phyloP scores from a whole-genome alignment of 257 asterid species.

The Penstemon davidsonii region DNA sequence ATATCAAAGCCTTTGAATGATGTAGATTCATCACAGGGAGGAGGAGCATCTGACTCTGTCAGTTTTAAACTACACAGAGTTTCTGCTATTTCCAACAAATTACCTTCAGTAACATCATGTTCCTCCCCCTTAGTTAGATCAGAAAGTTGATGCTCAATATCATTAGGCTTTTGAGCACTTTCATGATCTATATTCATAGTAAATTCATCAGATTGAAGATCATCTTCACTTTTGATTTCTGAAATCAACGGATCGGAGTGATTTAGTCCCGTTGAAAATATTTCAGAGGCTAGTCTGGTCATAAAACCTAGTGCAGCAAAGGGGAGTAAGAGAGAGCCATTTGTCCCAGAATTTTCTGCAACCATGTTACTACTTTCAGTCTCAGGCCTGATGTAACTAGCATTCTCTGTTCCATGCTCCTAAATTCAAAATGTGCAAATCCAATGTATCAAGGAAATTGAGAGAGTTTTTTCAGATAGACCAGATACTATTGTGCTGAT shows the following conservation, averaged over 20 bases:
- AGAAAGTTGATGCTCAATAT: constrained; percentile 36
- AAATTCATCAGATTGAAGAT: constrained; percentile 46
- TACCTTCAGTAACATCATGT: constrained; percentile 40
- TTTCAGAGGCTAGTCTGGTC: constrained; percentile 86
- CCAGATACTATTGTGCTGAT: not conserved
- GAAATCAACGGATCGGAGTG: constrained; percentile 39
- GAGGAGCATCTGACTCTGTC: constrained; percentile 37
- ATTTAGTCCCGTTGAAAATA: constrained; percentile 77
- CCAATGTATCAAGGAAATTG: constrained; percentile 22
- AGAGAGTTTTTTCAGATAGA: constrained; percentile 30
- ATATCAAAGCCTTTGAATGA: constrained; percentile 88
- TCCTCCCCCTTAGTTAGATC: constrained; percentile 43
- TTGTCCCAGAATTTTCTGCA: constrained; percentile 64
- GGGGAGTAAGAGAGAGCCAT: constrained; percentile 79
- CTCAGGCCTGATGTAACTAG: constrained; percentile 48
- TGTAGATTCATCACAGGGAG: constrained; percentile 32
- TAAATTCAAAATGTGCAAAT: constrained; percentile 32
- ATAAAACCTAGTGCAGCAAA: constrained; percentile 90
- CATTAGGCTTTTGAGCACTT: constrained; percentile 49
- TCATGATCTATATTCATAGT: constrained; percentile 39
- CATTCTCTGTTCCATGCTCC: constrained; percentile 51
- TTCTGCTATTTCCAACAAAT: constrained; percentile 49
- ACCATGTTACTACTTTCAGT: constrained; percentile 45
- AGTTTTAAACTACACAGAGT: constrained; percentile 45
- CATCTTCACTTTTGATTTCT: constrained; percentile 62